Evolutionary conservation across 345 rosid genomes (phyloP), one percentile per base, ranked within the genome.

Genomic region (Sonneratia alba): DNA sequence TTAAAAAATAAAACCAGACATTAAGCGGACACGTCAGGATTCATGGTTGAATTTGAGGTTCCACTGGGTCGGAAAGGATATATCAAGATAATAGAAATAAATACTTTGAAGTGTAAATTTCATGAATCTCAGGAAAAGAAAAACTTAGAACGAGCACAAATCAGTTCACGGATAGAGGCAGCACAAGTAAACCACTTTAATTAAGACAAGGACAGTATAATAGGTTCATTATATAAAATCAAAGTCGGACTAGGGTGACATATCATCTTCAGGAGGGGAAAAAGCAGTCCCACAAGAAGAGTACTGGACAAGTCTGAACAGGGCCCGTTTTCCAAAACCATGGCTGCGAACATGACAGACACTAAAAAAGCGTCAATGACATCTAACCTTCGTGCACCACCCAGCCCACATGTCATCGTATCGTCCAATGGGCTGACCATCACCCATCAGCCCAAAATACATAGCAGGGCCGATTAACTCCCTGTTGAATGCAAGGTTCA

Each of bases 371-470:
- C 32, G 70, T 68, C 24, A 11, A 4, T 27, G 12, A 15, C 47
- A n/a, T n/a, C 11, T 42, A 71, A 86, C 92, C 85, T 91, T 91
- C 48, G 74, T 80, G 83, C 91, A 87, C 97, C 97, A 91, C 53
- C 97, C 96, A 78, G 96, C 97, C 97, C 97, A 91, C 96, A 91
- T 91, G 71, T 91, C 96, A 61, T 91, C 96, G 3, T 91, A 89
- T 47, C 97, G 90, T 1, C 91, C 90, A 73, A 91, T 86, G 48
- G 97, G 97, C 76, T 91, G 97, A 66, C 95, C 92, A 79, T 91
- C 95, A 66, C 97, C 95, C 97, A 91, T 91, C 75, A 91, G 92
- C 32, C 97, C 85, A 51, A 89, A 91, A 80, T 91, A 91, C 93
- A 91, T 89, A 43, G 96, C 97, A 40, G 97, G 89, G 37, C 97